Evolutionary conservation across 805 yeast species (phyloP).

Genomic region (Lipomyces anomalus): DNA sequence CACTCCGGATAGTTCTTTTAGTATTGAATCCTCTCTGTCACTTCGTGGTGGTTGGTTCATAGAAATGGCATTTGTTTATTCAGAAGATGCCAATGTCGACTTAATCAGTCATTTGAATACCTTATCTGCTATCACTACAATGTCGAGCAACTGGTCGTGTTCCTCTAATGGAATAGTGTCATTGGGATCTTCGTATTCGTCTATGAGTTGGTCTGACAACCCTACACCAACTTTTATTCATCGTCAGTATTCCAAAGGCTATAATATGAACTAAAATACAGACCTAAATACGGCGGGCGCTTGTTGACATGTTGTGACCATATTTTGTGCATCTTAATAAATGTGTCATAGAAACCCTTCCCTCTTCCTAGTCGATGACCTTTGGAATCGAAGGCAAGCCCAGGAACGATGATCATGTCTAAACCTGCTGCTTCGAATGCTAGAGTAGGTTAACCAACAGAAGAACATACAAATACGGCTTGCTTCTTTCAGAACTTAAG

Average conservation of each 20-base stretch:
- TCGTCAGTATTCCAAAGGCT: conserved; percentile 37
- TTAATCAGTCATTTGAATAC: conserved; percentile 21
- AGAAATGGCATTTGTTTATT: too few species aligned
- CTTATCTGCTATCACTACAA: conserved; percentile 42
- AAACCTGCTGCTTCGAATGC: conserved; percentile 39
- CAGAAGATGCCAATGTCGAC: too few species aligned
- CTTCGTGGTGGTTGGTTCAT: too few species aligned
- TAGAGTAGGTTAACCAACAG: conserved; percentile 1
- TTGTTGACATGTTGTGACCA: conserved; percentile 23
- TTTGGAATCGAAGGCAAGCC: conserved; percentile 62
- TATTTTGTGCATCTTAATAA: conserved; percentile 46
- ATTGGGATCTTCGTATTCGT: conserved; percentile 2
- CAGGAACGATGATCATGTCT: conserved; percentile 78
- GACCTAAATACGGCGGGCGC: conserved; percentile 27
- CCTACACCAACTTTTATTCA: conserved; percentile 52
- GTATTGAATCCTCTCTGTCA: too few species aligned
- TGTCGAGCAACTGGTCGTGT: conserved; percentile 60
- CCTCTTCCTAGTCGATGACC: conserved; percentile 80
- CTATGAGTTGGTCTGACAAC: conserved; percentile 55
- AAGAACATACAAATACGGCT: conserved; percentile 3
- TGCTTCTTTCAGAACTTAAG: conserved; percentile 2
- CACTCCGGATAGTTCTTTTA: not conserved
- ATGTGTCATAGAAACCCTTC: conserved; percentile 86
- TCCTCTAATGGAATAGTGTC: conserved; percentile 47
- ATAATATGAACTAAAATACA: conserved; percentile 1